phyloP scores from a whole-genome alignment of 495 filamentous ascomycete species.

The Neurospora pannonica region DNA sequence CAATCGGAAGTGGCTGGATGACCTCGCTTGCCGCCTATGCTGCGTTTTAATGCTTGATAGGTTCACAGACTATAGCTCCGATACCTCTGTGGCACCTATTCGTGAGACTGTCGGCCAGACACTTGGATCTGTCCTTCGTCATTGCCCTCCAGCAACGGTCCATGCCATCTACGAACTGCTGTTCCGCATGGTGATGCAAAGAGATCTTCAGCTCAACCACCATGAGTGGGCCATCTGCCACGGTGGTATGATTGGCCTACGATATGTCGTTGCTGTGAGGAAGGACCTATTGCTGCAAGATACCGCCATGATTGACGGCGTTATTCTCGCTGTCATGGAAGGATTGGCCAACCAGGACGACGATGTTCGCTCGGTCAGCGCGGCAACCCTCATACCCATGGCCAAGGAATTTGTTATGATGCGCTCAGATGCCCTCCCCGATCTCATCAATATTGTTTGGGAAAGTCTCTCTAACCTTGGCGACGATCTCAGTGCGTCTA shows the following conservation, averaged over 20 bases:
- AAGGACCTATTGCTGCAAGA: slow-evolving; percentile 83
- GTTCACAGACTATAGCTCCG: slow-evolving; percentile 95
- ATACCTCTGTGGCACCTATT: slow-evolving; percentile 93
- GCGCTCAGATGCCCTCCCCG: slow-evolving; percentile 62
- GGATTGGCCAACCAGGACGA: slow-evolving; percentile 86
- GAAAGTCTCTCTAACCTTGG: slow-evolving; percentile 90
- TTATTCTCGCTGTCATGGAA: slow-evolving; percentile 87
- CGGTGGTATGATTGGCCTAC: slow-evolving; percentile 91
- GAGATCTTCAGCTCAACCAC: slow-evolving; percentile 57
- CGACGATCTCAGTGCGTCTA: slow-evolving; percentile 94
- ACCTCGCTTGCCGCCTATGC: slow-evolving; percentile 82
- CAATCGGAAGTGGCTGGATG: slow-evolving; percentile 82
- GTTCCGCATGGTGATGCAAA: slow-evolving; percentile 85
- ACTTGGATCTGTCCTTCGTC: slow-evolving; percentile 75
- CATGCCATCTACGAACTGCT: slow-evolving; percentile 71
- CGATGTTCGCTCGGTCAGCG: slow-evolving; percentile 93
- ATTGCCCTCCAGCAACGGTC: slow-evolving; percentile 66
- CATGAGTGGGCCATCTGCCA: slow-evolving; percentile 92
- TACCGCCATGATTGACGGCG: slow-evolving; percentile 78
- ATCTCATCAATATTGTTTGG: slow-evolving; percentile 91
- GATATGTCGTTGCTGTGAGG: slow-evolving; percentile 89
- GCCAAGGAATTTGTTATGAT: slow-evolving; percentile 85
- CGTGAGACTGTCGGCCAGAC: slow-evolving; percentile 96
- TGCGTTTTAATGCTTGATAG: slow-evolving; percentile 95
- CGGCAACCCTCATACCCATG: slow-evolving; percentile 90